A percentile compares a stretch with the other conserved stretches of the same genome.
phyloP scores from a whole-genome alignment of 1,139 yeast species.

The Casaregolazyma lundiana region DNA sequence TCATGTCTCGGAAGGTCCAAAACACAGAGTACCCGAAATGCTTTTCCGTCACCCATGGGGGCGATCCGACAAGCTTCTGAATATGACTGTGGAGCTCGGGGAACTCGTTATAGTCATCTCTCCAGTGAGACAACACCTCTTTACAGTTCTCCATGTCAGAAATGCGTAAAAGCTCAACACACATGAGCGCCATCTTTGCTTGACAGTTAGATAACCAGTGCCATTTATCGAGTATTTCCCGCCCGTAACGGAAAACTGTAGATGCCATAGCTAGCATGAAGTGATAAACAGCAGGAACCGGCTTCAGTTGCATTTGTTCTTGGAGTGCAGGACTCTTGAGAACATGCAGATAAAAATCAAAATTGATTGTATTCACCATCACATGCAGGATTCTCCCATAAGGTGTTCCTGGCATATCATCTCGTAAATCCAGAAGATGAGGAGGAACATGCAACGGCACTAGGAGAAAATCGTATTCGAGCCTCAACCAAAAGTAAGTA shows the following conservation, averaged over 20 bases:
- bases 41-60: conserved; percentile 12
- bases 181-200: conserved; percentile 12
- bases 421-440: conserved; percentile 12
- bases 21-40: conserved; percentile 15
- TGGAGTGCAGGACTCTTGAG: conserved; percentile 8
- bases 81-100: conserved; percentile 8
- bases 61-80: conserved; percentile 5
- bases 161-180: conserved; percentile 9
- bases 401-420: conserved; percentile 14
- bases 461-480: conserved; percentile 13
- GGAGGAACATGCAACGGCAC: conserved; percentile 13
- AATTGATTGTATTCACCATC: conserved; percentile 12
- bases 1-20: conserved; percentile 17
- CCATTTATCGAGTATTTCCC: conserved; percentile 14
- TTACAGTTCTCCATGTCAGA: conserved; percentile 12
- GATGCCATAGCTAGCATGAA: conserved; percentile 14
- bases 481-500: conserved; percentile 10
- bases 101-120: conserved; percentile 14
- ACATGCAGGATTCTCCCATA: conserved; percentile 13
- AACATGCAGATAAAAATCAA: conserved; percentile 13
- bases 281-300: conserved; percentile 14
- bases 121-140: conserved; percentile 12
- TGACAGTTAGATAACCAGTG: conserved; percentile 11
- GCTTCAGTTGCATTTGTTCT: conserved; percentile 9
- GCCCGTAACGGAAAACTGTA: conserved; percentile 13